Evolutionary conservation across 2,329 filamentous ascomycete genomes (phyloP).

Genomic region (Juglanconis juglandina): DNA sequence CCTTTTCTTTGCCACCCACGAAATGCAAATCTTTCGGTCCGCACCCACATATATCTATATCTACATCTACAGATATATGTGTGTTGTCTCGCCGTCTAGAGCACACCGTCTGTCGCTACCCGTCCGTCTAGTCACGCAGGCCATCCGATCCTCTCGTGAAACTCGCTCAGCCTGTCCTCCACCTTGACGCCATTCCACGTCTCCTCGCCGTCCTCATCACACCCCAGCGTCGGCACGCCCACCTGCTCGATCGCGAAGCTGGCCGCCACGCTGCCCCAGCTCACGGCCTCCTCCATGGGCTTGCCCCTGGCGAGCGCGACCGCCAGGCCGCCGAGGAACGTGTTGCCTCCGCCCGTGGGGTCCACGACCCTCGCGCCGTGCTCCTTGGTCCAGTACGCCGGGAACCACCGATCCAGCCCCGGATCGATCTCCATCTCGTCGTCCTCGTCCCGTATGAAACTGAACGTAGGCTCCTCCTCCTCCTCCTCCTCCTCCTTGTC

Average conservation of each 20-base stretch:
- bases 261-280: constrained; percentile 77
- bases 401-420: constrained; percentile 70
- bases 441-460: constrained; percentile 23
- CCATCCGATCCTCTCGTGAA: constrained; percentile 37
- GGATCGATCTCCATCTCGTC: constrained; percentile 62
- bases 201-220: constrained; percentile 45
- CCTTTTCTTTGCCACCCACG: background rate
- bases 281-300: constrained; percentile 65
- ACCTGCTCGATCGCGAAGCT: constrained; percentile 95
- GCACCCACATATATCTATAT: background rate
- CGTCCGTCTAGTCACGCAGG: background rate
- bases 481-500: constrained; percentile 43
- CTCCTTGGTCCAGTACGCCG: constrained; percentile 62
- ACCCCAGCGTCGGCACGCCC: constrained; percentile 65
- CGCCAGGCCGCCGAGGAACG: constrained; percentile 67
- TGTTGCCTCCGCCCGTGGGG: constrained; percentile 91
- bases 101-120: background rate
- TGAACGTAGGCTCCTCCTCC: constrained; percentile 48
- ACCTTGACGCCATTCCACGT: constrained; percentile 60
- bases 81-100: background rate
- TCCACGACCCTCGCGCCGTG: constrained; percentile 65
- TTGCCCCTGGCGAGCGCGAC: constrained; percentile 59
- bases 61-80: too few relatives aligned
- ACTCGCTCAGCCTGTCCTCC: constrained; percentile 49
- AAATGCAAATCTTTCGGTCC: background rate